Evolutionary conservation across 2,329 filamentous ascomycete species (phyloP).

Genomic region (Exophiala oligosperma): DNA sequence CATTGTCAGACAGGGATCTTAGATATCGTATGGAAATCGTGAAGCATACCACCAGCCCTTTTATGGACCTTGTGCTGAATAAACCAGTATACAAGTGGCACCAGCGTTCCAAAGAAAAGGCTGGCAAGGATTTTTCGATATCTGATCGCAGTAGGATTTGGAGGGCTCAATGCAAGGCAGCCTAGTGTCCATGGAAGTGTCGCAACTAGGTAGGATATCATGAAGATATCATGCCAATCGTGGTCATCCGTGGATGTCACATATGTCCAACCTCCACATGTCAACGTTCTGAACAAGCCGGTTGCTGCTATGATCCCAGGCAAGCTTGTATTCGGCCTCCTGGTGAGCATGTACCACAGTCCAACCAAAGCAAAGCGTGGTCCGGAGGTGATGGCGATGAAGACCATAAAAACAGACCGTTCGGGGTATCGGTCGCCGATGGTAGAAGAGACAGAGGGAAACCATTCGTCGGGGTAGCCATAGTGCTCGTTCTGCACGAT

Average conservation of each 20-base stretch:
- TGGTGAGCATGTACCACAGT: constrained; percentile 87
- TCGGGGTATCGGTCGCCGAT: constrained; percentile 98
- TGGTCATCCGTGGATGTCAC: constrained; percentile 98
- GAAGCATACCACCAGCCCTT: constrained; percentile 77
- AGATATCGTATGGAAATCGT: not conserved
- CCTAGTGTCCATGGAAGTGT: constrained; percentile 95
- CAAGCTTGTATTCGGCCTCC: constrained; percentile 69
- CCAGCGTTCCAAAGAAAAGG: constrained; percentile 85
- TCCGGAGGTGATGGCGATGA: constrained; percentile 93
- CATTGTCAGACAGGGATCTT: constrained; percentile 5
- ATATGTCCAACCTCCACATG: constrained; percentile 97
- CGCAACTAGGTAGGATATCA: constrained; percentile 95
- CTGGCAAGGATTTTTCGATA: constrained; percentile 83
- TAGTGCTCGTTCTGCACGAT: constrained; percentile 98
- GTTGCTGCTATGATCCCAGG: constrained; percentile 79
- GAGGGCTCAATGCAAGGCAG: constrained; percentile 82
- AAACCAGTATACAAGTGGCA: constrained; percentile 93
- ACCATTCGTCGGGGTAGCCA: constrained; percentile 93
- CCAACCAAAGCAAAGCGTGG: constrained; percentile 88
- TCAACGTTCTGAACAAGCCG: constrained; percentile 84
- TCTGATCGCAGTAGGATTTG: constrained; percentile 77
- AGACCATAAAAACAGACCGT: constrained; percentile 93
- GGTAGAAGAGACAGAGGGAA: constrained; percentile 91
- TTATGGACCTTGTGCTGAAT: constrained; percentile 98
- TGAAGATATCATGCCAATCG: constrained; percentile 98